A percentile compares a stretch with the other conserved stretches of the same genome.
Evolutionary conservation across 1,139 yeast genomes (phyloP).

Genomic region (Sugiyamaella paludigena): DNA sequence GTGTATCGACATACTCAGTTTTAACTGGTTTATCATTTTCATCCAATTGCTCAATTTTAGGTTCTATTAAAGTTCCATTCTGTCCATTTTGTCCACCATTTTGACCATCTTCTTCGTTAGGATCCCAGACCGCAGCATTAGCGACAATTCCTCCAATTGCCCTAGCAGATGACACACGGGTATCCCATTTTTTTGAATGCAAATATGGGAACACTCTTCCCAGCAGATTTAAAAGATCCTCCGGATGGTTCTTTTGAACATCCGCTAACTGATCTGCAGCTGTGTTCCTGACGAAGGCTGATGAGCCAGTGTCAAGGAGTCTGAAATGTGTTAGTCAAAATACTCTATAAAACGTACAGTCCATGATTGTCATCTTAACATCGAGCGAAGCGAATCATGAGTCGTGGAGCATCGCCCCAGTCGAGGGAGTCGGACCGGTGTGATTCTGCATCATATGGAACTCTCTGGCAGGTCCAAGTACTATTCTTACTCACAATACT

Average conservation of each 20-base stretch:
- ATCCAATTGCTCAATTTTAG: slow-evolving; percentile 8
- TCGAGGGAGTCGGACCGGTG: too few species aligned
- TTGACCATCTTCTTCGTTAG: slow-evolving; percentile 44
- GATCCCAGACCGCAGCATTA: slow-evolving; percentile 82
- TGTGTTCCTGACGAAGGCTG: slow-evolving; percentile 87
- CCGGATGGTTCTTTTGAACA: slow-evolving; percentile 91
- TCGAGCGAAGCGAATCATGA: too few species aligned
- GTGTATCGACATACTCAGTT: too few species aligned
- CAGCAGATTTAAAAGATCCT: slow-evolving; percentile 76
- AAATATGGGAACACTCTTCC: slow-evolving; percentile 91
- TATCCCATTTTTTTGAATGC: slow-evolving; percentile 87
- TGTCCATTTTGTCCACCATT: slow-evolving; percentile 12
- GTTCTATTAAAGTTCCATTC: slow-evolving; percentile 2
- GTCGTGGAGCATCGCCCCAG: too few species aligned
- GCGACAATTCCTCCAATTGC: slow-evolving; percentile 93
- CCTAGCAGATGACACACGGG: slow-evolving; percentile 89
- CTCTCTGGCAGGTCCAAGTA: too few species aligned
- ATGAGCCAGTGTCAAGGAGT: slow-evolving; percentile 89
- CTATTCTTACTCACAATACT: slow-evolving; percentile 37
- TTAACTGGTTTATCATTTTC: slow-evolving; percentile 18
- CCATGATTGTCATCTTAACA: too few species aligned
- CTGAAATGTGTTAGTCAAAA: slow-evolving; percentile 14
- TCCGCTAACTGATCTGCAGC: slow-evolving; percentile 98
- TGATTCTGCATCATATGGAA: too few species aligned
- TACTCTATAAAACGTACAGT: too few species aligned